Base-by-base conservation (phyloP, 2,329 filamentous ascomycete genomes). In the Dactylonectria macrodidyma region DNA sequence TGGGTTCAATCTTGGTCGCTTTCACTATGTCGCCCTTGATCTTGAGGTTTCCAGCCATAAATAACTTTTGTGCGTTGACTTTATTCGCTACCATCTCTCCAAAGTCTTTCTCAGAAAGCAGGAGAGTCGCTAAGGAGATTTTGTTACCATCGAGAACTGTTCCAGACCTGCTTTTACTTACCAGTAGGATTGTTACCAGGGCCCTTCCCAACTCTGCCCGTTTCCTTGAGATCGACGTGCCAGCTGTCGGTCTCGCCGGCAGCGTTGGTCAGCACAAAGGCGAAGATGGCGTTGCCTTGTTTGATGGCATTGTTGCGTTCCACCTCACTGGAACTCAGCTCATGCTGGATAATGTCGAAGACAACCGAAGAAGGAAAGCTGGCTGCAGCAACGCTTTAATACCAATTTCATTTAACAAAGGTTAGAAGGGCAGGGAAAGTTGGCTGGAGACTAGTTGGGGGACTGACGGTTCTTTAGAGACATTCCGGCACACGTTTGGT, bases 1-100 rank as follows among this genome's bases (percentile, higher is more conserved):
- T 92, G 46, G 94, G 93, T 84, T 98, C 95, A 84, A 98, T 90
- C 91, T 97, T 97, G 68, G 95, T 98, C 46, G 96, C 93, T 90
- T 98, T 98, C 95, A 98, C 98, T 69, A 98, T 90, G 81, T 98
- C 95, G 71, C 96, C 96, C 90, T 95, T 97, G 81, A 98, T 90
- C 93, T 98, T 99, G 79, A 99, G 88, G 88, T 97, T 98, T 77
- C 96, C 96, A n/a, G 90, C 90, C 95, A 99, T 98, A 85, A 98
- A 98, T 71, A 99, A 86, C 76, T 92, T 91, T 88, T 99, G 96
- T 64, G 96, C 95, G 80, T 98, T 97, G 77, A 93, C 94, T 86
- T 97, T 94, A 80, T 95, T 96, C 44, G 87, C 78, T 61, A 97
- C 91, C 72, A 99, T 88, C 80, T 92, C 91, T 73, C 85, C 90